Conservation (phyloP, 768 basidiomycete species). For the Clitopilus hobsonii region DNA sequence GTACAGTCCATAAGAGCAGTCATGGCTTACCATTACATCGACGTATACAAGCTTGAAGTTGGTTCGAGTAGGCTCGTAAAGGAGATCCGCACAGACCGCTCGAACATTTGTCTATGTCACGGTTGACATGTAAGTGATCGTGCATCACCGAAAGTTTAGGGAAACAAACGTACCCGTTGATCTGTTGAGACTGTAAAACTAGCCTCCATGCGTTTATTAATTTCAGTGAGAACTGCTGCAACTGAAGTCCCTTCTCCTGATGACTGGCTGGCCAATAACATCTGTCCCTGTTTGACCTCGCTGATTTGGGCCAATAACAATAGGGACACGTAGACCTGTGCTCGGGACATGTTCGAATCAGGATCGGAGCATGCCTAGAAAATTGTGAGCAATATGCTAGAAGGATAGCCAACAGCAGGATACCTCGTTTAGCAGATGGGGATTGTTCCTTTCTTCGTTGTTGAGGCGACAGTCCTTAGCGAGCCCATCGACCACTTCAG, state of each 20-base stretch:
- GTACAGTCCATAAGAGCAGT: neutral
- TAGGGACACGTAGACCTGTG: neutral
- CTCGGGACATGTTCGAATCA: neutral
- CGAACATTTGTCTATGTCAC: neutral
- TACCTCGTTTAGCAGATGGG: neutral
- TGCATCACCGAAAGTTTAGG: too few relatives aligned
- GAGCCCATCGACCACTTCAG: conserved; percentile 1
- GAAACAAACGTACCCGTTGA: conserved; percentile 7
- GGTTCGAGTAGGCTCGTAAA: neutral
- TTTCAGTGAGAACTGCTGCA: neutral
- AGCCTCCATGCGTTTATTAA: conserved; percentile 7
- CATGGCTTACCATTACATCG: neutral
- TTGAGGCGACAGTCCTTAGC: neutral
- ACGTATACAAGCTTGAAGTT: neutral
- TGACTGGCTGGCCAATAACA: neutral
- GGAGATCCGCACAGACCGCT: neutral
- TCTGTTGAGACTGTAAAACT: conserved; percentile 11
- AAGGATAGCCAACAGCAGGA: neutral
- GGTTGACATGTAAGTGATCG: neutral
- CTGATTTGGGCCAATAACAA: neutral
- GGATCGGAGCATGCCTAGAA: neutral
- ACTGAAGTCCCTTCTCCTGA: neutral
- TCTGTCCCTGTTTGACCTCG: neutral
- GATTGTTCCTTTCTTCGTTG: neutral
- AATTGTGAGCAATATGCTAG: neutral